A percentile compares a stretch with the other conserved stretches of the same genome.
These are phyloP conservation scores for Aspergillus quadricinctus DNA, from an alignment of 2,329 filamentous ascomycete species.

Conservation along the genomic window DNA sequence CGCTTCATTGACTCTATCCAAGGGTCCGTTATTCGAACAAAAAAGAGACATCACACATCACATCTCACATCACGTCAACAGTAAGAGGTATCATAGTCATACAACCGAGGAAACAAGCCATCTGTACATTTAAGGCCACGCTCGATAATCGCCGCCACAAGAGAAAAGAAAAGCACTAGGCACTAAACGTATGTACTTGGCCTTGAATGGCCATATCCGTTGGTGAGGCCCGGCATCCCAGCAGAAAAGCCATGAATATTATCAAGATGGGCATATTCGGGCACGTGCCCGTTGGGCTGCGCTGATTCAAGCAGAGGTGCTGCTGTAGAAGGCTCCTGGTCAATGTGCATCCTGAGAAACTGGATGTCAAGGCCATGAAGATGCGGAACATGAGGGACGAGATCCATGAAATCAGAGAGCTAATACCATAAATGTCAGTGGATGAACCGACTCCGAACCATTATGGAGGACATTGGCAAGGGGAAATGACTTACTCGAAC, in stretches of 20 bases:
- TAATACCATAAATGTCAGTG: constrained; percentile 17
- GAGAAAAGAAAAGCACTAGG: constrained; percentile 17
- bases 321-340: constrained; percentile 28
- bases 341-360: constrained; percentile 39
- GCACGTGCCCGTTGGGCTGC: constrained; percentile 30
- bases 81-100: constrained; percentile 42
- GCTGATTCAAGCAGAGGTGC: constrained; percentile 11
- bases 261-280: constrained; percentile 17
- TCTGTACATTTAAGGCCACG: constrained; percentile 24
- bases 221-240: constrained; percentile 29
- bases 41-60: constrained; percentile 6
- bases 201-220: constrained; percentile 33
- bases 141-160: constrained; percentile 12
- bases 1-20: constrained; percentile 13
- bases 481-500: constrained; percentile 37
- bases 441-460: background rate
- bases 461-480: background rate
- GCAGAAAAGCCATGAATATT: constrained; percentile 13
- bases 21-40: background rate
- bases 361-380: constrained; percentile 40
- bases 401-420: constrained; percentile 49
- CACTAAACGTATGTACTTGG: constrained; percentile 40
- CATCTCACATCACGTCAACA: constrained; percentile 25
- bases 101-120: constrained; percentile 33
- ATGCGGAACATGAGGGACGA: constrained; percentile 46